Conservation (phyloP, 2,329 filamentous ascomycete species). For the Penicillium polonicum region DNA sequence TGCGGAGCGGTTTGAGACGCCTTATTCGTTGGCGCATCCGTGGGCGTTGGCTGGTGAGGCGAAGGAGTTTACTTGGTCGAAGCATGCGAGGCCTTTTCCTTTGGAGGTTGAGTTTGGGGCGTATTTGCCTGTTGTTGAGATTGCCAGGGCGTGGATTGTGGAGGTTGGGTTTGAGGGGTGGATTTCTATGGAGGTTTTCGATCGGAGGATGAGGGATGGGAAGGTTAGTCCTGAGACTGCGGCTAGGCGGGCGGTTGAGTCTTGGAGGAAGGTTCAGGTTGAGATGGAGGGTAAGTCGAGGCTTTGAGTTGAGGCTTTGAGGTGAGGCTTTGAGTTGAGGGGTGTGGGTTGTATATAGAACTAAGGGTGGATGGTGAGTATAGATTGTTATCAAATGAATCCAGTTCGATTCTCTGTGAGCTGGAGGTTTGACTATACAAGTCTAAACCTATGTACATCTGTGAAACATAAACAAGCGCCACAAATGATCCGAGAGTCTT, state of each 20-base stretch:
- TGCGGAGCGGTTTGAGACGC: conserved; percentile 34
- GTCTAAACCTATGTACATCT: conserved; percentile 3
- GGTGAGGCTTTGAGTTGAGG: background rate
- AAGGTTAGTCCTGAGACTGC: background rate
- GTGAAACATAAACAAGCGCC: background rate
- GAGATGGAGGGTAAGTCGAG: conserved; percentile 2
- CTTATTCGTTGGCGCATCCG: conserved; percentile 30
- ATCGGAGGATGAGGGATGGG: conserved; percentile 16
- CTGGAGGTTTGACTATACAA: conserved; percentile 4
- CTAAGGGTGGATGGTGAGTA: background rate
- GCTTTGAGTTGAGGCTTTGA: no score
- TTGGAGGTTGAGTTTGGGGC: conserved; percentile 27
- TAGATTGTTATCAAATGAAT: background rate
- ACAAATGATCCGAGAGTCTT: background rate
- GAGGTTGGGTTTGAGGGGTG: conserved; percentile 32
- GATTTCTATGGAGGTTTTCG: conserved; percentile 37
- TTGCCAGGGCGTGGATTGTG: conserved; percentile 30
- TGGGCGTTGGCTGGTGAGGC: conserved; percentile 32
- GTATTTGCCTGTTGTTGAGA: conserved; percentile 31
- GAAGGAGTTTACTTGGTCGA: conserved; percentile 32
- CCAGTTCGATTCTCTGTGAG: background rate
- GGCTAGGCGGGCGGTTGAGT: conserved; percentile 14
- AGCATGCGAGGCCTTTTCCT: conserved; percentile 34
- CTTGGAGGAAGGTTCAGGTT: conserved; percentile 22
- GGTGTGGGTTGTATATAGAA: background rate